A percentile compares a stretch with the other conserved stretches of the same genome.
Conservation (phyloP, 805 yeast species). For the Starmerella vitae region DNA sequence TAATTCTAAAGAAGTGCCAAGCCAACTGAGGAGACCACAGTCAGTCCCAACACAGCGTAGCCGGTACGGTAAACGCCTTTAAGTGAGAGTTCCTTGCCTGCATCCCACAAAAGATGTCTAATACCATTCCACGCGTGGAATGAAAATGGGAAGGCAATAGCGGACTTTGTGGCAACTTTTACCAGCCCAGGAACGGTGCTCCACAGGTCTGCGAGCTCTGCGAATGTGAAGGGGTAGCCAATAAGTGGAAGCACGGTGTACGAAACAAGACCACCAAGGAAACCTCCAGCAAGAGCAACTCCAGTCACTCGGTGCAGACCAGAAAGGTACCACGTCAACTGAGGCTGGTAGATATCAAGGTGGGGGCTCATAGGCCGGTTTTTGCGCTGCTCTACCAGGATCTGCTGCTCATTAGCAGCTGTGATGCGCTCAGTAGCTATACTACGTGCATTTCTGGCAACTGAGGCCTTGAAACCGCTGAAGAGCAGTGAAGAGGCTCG, state of each 20-base stretch:
- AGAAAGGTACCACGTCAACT: slow-evolving; percentile 72
- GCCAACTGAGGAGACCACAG: slow-evolving; percentile 41
- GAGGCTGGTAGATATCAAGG: slow-evolving; percentile 78
- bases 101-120: slow-evolving; percentile 91
- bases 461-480: slow-evolving; percentile 2
- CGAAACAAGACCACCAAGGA: slow-evolving; percentile 63
- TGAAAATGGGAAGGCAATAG: slow-evolving; percentile 68
- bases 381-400: slow-evolving; percentile 67
- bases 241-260: slow-evolving; percentile 58
- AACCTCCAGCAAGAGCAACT: slow-evolving; percentile 61
- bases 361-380: slow-evolving; percentile 89
- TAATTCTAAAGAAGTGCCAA: slow-evolving; percentile 26
- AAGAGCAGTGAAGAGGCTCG: slow-evolving; percentile 8
- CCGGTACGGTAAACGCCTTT: slow-evolving; percentile 91
- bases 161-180: slow-evolving; percentile 52
- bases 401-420: slow-evolving; percentile 48
- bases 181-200: slow-evolving; percentile 51
- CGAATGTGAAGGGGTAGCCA: slow-evolving; percentile 43
- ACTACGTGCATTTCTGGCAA: slow-evolving; percentile 2
- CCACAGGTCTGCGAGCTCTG: slow-evolving; percentile 39
- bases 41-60: slow-evolving; percentile 59
- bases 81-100: slow-evolving; percentile 62
- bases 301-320: slow-evolving; percentile 80
- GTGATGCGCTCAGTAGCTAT: slow-evolving; percentile 38
- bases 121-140: slow-evolving; percentile 79